phyloP scores from a whole-genome alignment of 805 yeast genomes.

The Yarrowia sp. region DNA sequence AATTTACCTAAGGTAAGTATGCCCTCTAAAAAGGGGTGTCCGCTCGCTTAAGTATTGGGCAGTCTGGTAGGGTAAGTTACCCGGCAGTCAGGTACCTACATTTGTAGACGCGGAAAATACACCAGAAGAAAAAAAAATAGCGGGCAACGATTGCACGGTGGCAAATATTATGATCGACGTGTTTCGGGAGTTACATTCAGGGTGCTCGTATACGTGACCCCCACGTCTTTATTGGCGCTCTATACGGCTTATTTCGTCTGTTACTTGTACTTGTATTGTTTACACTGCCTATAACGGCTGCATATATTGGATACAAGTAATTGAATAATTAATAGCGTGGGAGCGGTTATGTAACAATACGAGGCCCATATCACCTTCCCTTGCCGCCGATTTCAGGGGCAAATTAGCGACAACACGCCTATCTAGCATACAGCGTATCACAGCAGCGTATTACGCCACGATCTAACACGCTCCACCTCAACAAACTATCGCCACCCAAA shows the following conservation, averaged over 20 bases:
- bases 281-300: not conserved
- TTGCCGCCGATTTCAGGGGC: not conserved
- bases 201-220: too few species aligned
- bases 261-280: too few species aligned
- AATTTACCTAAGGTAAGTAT: constrained; percentile 5
- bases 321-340: not conserved
- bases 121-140: too few species aligned
- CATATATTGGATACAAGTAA: too few species aligned
- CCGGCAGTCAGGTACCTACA: too few species aligned
- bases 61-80: not conserved
- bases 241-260: too few species aligned
- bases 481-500: not conserved
- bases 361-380: not conserved
- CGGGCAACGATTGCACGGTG: too few species aligned
- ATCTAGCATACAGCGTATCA: not conserved
- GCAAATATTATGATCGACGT: too few species aligned
- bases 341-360: not conserved
- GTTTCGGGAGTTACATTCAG: too few species aligned
- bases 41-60: not conserved
- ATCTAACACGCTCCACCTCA: not conserved
- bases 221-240: too few species aligned
- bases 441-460: not conserved
- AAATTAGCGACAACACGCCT: too few species aligned
- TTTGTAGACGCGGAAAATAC: too few species aligned
- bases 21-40: not conserved